Evolutionary conservation across 2,329 filamentous ascomycete genomes (phyloP), one percentile per base, ranked within the genome.

Genomic region (Cladosporium phlei): DNA sequence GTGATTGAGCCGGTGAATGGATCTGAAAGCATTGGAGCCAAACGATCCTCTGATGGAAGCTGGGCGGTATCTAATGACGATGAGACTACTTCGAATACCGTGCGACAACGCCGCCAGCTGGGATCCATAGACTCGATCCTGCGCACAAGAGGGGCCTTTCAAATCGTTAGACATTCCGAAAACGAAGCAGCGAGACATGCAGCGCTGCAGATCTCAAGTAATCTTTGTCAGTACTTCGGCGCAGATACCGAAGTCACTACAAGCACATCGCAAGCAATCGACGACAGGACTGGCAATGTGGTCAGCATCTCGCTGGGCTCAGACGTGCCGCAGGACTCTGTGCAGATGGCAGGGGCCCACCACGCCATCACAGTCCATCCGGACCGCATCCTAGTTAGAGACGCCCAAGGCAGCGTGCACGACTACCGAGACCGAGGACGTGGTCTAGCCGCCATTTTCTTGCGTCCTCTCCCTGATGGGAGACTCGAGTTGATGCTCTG

Each of bases 401-500:
- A 47, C 11, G 28, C 14, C 11, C 30, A 10, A 6, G 45, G 45
- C 2, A 9, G 8, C 7, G 29, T 19, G 8, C 45, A 39, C 24
- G 16, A n/a, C 20, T 47, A 40, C 20, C 24, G 40, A 9, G 16
- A 48, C 10, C 44, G 43, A 14, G 39, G 22, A 9, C 22, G 35
- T 12, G 68, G 69, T 2, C 62, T 77, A 33, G 73, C 70, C 22
- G 73, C 75, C 2, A 68, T 76, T 12, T 80, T 75, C 53, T 57
- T 81, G 10, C 67, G 71, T 17, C 77, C 77, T 3, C 52, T 76
- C 21, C 56, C 61, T 2, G 60, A 65, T 21, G 71, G 74, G 47
- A 62, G 70, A 43, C 62, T 80, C 39, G 77, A 79, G 55, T 59
- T 81, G 27, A 70, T 80, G 3, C 59, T 81, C 5, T 81, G 77